phyloP scores from a whole-genome alignment of 2,329 filamentous ascomycete genomes.

The Acarospora socialis region DNA sequence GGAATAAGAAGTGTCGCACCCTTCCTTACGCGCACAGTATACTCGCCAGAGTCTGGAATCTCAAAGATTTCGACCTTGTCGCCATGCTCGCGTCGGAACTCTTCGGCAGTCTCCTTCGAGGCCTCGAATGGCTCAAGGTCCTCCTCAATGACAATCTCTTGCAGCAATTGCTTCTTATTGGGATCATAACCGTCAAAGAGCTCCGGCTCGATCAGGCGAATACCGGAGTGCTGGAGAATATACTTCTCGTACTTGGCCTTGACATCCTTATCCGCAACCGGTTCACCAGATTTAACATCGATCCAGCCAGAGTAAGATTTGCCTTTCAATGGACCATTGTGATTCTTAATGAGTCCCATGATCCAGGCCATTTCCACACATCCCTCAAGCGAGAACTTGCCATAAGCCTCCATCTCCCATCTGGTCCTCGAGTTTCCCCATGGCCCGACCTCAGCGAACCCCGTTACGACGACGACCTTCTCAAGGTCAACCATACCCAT shows the following conservation, averaged over 20 bases:
- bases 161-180: constrained; percentile 94
- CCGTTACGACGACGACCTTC: constrained; percentile 93
- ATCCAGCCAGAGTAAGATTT: constrained; percentile 96
- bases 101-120: constrained; percentile 91
- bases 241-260: constrained; percentile 96
- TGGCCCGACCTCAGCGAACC: constrained; percentile 88
- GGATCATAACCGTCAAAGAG: constrained; percentile 95
- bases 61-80: constrained; percentile 98
- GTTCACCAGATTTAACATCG: constrained; percentile 83
- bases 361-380: constrained; percentile 99
- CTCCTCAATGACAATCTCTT: constrained; percentile 94
- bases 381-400: constrained; percentile 92
- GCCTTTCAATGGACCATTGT: constrained; percentile 91
- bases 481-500: constrained; percentile 98
- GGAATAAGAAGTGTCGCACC: constrained; percentile 89
- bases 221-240: constrained; percentile 92
- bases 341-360: constrained; percentile 98
- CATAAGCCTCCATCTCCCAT: constrained; percentile 98
- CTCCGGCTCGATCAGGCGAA: constrained; percentile 93
- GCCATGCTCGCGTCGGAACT: constrained; percentile 93
- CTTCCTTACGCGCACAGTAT: constrained; percentile 87
- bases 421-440: constrained; percentile 98
- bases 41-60: constrained; percentile 85
- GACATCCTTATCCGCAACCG: constrained; percentile 94
- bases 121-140: constrained; percentile 95